phyloP scores from a whole-genome alignment of 1,284 basidiomycete genomes.

The Sanghuangporus weigelae region DNA sequence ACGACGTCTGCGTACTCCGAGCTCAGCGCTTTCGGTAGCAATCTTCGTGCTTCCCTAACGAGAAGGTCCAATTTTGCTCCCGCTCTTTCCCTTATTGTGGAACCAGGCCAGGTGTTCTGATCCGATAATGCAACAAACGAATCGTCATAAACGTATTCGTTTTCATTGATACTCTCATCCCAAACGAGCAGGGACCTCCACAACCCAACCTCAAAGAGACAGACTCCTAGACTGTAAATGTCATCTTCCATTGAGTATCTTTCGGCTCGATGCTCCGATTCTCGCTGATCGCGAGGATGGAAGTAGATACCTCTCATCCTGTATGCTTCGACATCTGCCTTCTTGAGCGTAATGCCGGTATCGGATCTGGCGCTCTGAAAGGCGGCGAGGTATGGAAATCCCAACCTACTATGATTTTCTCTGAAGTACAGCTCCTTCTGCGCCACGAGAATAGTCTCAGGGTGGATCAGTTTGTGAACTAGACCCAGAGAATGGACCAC shows the following conservation, averaged over 20 bases:
- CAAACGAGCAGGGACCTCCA: slow-evolving; percentile 10
- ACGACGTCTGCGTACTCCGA: neutral
- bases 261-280: neutral
- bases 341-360: neutral
- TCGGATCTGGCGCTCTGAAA: neutral
- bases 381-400: neutral
- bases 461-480: slow-evolving; percentile 7
- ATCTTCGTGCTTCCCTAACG: neutral
- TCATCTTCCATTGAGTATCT: slow-evolving; percentile 11
- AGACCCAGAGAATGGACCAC: slow-evolving; percentile 7
- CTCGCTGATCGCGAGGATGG: neutral
- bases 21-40: neutral
- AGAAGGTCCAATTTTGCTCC: neutral
- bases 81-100: neutral
- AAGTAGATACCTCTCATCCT: neutral
- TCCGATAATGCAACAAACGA: neutral
- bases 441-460: slow-evolving; percentile 9
- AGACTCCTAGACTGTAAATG: slow-evolving; percentile 11
- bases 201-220: slow-evolving; percentile 13
- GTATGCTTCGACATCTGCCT: neutral
- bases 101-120: neutral
- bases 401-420: neutral
- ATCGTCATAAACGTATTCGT: neutral
- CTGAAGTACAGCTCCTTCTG: neutral
- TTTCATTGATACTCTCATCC: neutral